Evolutionary conservation across 306 rosid genomes (phyloP).

Genomic region (Gleditsia sinensis): DNA sequence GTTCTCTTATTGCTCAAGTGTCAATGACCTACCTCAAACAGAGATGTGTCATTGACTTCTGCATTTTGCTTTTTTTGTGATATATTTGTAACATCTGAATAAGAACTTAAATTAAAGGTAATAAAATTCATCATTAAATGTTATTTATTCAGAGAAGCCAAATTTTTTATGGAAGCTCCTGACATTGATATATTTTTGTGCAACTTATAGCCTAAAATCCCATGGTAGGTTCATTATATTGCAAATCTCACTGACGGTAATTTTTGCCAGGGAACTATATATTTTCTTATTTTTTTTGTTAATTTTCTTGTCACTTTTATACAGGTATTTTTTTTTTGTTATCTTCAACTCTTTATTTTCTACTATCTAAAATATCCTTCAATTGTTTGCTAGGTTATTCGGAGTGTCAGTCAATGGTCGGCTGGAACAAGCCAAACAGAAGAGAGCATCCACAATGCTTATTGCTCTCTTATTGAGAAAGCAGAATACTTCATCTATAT

Average conservation of each 20-base stretch:
- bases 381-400: slow-evolving; percentile 70
- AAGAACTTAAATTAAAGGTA: slow-evolving; percentile 20
- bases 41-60: slow-evolving; percentile 1
- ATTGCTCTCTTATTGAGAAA: slow-evolving; percentile 89
- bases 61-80: slow-evolving; percentile 1
- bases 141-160: slow-evolving; percentile 9
- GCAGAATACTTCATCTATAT: slow-evolving; percentile 91
- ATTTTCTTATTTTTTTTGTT: slow-evolving; percentile 21
- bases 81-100: slow-evolving; percentile 15
- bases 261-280: slow-evolving; percentile 5
- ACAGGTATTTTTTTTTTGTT: slow-evolving; percentile 4
- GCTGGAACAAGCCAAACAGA: slow-evolving; percentile 98
- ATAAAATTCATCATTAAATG: slow-evolving; percentile 1
- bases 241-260: slow-evolving; percentile 19
- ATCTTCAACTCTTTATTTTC: slow-evolving; percentile 10
- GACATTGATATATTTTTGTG: slow-evolving; percentile 3
- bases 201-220: slow-evolving; percentile 11
- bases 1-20: not conserved
- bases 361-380: slow-evolving; percentile 21
- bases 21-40: slow-evolving; percentile 16
- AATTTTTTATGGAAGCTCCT: slow-evolving; percentile 18
- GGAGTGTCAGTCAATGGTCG: slow-evolving; percentile 99
- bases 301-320: slow-evolving; percentile 25
- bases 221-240: slow-evolving; percentile 5
- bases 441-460: slow-evolving; percentile 93